These are phyloP conservation scores for Cutaneotrichosporon sp. DNA, from an alignment of 1,284 basidiomycete species.

Conservation along the genomic window DNA sequence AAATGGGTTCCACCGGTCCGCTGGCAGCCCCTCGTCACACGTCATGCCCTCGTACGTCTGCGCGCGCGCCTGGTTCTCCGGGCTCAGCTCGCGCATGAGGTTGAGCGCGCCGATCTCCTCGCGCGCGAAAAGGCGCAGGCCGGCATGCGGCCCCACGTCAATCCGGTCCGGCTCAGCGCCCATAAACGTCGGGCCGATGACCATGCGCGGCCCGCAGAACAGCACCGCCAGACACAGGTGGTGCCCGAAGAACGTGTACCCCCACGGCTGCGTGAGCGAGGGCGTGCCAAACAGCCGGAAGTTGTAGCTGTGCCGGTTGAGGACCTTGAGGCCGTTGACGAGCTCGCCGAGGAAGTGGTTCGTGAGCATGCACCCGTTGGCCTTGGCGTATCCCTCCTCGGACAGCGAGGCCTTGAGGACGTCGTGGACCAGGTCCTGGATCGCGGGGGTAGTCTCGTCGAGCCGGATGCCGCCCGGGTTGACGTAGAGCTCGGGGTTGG, in stretches of 20 bases:
- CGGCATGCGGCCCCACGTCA: conserved; percentile 42
- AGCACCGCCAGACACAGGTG: conserved; percentile 49
- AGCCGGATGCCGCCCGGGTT: conserved; percentile 47
- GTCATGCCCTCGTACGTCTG: conserved; percentile 40
- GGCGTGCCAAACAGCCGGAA: conserved; percentile 42
- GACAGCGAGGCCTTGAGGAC: conserved; percentile 43
- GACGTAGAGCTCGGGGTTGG: conserved; percentile 49
- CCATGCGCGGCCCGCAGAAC: conserved; percentile 45
- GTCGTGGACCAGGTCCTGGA: conserved; percentile 34
- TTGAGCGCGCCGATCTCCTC: conserved; percentile 45
- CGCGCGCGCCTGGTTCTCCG: conserved; percentile 40
- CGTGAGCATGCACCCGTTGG: conserved; percentile 42
- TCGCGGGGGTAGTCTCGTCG: conserved; percentile 38
- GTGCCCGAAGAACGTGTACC: conserved; percentile 49
- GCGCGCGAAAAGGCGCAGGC: conserved; percentile 41
- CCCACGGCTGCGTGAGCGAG: conserved; percentile 38
- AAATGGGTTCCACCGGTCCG: conserved; percentile 51
- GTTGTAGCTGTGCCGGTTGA: conserved; percentile 50
- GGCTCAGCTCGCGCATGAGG: conserved; percentile 41
- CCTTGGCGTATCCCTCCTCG: conserved; percentile 43
- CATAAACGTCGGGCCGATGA: conserved; percentile 49
- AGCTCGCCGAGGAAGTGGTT: conserved; percentile 50
- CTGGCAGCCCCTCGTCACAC: conserved; percentile 30
- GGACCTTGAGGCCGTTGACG: conserved; percentile 40
- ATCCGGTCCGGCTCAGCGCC: conserved; percentile 52